These are phyloP conservation scores for Geotrichum klebahnii DNA, from an alignment of 1,139 yeast species.

Conservation along the genomic window DNA sequence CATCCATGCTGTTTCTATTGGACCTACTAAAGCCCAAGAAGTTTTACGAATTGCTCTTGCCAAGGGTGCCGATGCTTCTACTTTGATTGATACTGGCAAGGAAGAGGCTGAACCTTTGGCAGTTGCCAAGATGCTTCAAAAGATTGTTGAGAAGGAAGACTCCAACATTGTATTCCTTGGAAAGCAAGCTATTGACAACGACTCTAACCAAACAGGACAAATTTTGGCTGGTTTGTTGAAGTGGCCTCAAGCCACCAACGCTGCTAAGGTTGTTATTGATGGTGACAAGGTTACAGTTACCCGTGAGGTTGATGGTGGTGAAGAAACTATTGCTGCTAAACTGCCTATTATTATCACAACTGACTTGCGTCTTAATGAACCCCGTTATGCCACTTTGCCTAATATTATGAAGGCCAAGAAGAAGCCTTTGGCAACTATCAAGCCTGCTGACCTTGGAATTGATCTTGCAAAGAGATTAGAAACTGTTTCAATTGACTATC, in stretches of 20 bases:
- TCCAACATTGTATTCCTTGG: constrained; percentile 84
- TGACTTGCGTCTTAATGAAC: constrained; percentile 88
- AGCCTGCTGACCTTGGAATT: constrained; percentile 66
- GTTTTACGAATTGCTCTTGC: constrained; percentile 86
- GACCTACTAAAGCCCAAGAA: constrained; percentile 83
- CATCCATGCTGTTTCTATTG: constrained; percentile 90
- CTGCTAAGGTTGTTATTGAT: constrained; percentile 71
- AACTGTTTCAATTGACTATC: constrained; percentile 73
- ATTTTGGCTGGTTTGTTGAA: constrained; percentile 88
- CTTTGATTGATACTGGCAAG: constrained; percentile 70
- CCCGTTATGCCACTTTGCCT: constrained; percentile 89
- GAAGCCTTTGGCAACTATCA: constrained; percentile 76
- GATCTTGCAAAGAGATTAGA: constrained; percentile 63
- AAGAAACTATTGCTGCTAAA: constrained; percentile 71
- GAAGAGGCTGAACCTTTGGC: constrained; percentile 78
- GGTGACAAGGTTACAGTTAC: constrained; percentile 67
- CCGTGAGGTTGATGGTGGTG: constrained; percentile 93
- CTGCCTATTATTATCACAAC: constrained; percentile 87
- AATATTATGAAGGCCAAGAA: constrained; percentile 98
- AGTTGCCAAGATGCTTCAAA: constrained; percentile 78
- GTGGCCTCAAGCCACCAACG: constrained; percentile 98
- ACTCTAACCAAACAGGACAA: constrained; percentile 94
- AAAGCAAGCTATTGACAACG: constrained; percentile 95
- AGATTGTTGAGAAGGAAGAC: constrained; percentile 64
- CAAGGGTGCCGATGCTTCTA: constrained; percentile 85